A percentile compares a stretch with the other conserved stretches of the same genome.
Conservation (phyloP, 2,329 filamentous ascomycete genomes). For the Mariannaea sp. region DNA sequence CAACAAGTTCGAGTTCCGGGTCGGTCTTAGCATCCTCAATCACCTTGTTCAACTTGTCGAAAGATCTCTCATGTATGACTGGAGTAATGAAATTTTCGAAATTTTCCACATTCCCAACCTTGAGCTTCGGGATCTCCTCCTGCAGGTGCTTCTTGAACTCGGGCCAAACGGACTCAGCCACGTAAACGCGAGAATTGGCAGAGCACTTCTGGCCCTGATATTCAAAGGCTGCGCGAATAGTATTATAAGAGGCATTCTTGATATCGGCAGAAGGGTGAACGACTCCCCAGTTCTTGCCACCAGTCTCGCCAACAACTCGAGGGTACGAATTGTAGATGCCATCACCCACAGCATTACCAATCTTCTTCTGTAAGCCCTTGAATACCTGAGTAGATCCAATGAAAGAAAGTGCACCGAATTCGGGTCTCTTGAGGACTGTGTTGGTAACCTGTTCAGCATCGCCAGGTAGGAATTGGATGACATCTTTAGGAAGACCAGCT, state of each 20-base stretch:
- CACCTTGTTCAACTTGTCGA: constrained; percentile 43
- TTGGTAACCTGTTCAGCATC: constrained; percentile 45
- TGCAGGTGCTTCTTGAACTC: constrained; percentile 33
- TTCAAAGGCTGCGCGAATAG: constrained; percentile 24
- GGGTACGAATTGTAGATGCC: constrained; percentile 43
- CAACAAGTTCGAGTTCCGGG: constrained; percentile 47
- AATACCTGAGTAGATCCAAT: constrained; percentile 48
- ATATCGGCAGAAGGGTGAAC: constrained; percentile 42
- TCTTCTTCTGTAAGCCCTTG: constrained; percentile 39
- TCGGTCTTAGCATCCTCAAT: constrained; percentile 54
- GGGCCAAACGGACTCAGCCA: constrained; percentile 36
- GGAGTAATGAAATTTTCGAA: constrained; percentile 51
- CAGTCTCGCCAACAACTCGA: constrained; percentile 55
- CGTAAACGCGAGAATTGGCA: constrained; percentile 24
- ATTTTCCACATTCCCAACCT: constrained; percentile 45
- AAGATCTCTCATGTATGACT: constrained; percentile 54
- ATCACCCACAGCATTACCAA: constrained; percentile 41
- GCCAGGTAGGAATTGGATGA: constrained; percentile 47
- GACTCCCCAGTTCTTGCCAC: constrained; percentile 59
- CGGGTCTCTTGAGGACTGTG: constrained; percentile 40
- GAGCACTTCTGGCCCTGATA: constrained; percentile 31
- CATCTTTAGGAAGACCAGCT: constrained; percentile 45
- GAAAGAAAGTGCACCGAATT: constrained; percentile 46
- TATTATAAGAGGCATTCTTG: constrained; percentile 26
- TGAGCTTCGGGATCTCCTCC: constrained; percentile 46